phyloP scores from a whole-genome alignment of 2,329 filamentous ascomycete genomes.

The Fusarium begoniae region DNA sequence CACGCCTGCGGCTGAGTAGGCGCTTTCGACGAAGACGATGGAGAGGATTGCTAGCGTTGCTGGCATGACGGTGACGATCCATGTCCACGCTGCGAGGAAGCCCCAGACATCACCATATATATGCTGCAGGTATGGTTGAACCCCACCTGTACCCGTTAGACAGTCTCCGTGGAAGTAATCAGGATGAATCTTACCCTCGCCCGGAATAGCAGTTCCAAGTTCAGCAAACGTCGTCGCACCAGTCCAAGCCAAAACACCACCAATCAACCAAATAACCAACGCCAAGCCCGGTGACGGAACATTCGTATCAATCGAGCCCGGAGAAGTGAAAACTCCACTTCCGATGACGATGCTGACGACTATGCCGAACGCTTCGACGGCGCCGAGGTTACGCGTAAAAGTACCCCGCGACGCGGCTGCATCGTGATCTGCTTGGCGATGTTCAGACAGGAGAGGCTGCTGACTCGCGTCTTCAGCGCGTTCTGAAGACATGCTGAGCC shows the following conservation, averaged over 20 bases:
- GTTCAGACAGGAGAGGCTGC: conserved; percentile 30
- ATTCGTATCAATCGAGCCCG: conserved; percentile 69
- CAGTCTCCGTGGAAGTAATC: rapidly evolving
- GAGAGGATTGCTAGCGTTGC: conserved; percentile 70
- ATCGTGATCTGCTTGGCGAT: conserved; percentile 1
- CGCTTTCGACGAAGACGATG: conserved; percentile 70
- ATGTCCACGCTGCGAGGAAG: conserved; percentile 73
- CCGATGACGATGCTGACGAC: conserved; percentile 72
- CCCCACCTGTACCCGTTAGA: conserved; percentile 55
- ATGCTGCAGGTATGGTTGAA: conserved; percentile 69
- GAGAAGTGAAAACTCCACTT: conserved; percentile 72
- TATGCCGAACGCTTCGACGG: conserved; percentile 64
- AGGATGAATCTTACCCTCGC: conserved; percentile 57
- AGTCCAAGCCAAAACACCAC: conserved; percentile 70
- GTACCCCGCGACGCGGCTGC: conserved; percentile 23
- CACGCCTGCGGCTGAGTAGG: conserved; percentile 62
- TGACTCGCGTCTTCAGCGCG: conserved; percentile 8
- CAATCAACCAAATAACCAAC: conserved; percentile 68
- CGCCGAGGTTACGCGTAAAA: conserved; percentile 57
- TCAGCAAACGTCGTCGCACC: conserved; percentile 70
- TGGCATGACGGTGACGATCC: conserved; percentile 72
- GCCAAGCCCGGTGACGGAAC: conserved; percentile 69
- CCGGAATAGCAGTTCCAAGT: conserved; percentile 69
- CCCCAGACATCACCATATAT: conserved; percentile 69
- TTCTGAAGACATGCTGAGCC: conserved; percentile 12